Conservation (phyloP, 1,284 basidiomycete species). For the Malassezia sympodialis region DNA sequence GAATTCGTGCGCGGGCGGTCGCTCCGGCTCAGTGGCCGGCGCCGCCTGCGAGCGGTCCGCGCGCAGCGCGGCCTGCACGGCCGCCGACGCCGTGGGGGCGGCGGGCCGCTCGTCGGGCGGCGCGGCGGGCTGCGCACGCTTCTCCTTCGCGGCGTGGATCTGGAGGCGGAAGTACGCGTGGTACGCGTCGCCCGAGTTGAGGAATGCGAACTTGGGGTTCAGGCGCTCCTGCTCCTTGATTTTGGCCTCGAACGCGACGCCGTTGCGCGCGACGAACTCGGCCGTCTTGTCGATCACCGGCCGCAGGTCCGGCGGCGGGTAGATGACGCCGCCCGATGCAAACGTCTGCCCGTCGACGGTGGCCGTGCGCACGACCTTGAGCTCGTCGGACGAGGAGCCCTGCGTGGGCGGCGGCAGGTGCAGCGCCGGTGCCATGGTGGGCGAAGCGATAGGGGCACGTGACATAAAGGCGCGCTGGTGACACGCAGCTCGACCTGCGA, state of each 20-base stretch:
- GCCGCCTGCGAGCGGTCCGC: constrained; percentile 48
- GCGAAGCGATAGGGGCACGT: background rate
- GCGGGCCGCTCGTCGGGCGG: background rate
- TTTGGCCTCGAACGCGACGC: constrained; percentile 40
- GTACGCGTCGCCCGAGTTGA: constrained; percentile 38
- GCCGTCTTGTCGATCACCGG: constrained; percentile 95
- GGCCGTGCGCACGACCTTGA: constrained; percentile 9
- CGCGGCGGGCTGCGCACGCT: background rate
- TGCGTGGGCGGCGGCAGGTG: constrained; percentile 33
- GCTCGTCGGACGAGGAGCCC: constrained; percentile 6
- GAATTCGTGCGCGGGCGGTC: constrained; percentile 75
- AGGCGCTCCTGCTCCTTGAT: constrained; percentile 34
- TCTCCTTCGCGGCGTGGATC: constrained; percentile 15
- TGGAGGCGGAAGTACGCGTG: constrained; percentile 41
- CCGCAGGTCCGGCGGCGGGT: constrained; percentile 52
- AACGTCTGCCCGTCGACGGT: constrained; percentile 29
- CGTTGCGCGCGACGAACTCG: constrained; percentile 62
- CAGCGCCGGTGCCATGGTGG: constrained; percentile 19
- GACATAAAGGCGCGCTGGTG: background rate
- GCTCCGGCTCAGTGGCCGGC: constrained; percentile 52
- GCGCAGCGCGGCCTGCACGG: constrained; percentile 13
- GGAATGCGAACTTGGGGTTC: constrained; percentile 41
- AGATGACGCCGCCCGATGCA: constrained; percentile 41
- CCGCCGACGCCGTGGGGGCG: background rate
- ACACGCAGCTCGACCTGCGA: background rate